phyloP scores from a whole-genome alignment of 1,284 basidiomycete species.

The Pyrrhoderma lamaoense region DNA sequence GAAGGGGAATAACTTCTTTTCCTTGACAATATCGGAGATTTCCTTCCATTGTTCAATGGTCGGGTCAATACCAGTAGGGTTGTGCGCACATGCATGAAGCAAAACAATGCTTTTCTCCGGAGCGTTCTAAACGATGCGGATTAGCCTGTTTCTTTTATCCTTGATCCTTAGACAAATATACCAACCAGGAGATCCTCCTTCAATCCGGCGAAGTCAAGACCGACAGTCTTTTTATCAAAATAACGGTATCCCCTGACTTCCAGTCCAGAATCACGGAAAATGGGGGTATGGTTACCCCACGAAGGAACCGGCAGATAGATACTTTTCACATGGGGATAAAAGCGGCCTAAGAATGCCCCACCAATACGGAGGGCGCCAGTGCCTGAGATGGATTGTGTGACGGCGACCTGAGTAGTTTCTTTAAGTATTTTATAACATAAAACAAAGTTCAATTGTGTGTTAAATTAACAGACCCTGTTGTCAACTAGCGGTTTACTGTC shows the following conservation, averaged over 20 bases:
- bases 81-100: conserved; percentile 93
- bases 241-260: conserved; percentile 92
- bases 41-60: conserved; percentile 91
- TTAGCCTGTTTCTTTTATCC: neutral
- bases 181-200: conserved; percentile 78
- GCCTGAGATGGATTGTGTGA: conserved; percentile 95
- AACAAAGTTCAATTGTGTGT: too few species aligned
- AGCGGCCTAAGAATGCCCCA: conserved; percentile 86
- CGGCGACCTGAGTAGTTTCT: conserved; percentile 58
- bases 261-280: conserved; percentile 86
- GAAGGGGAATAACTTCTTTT: conserved; percentile 87
- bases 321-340: conserved; percentile 82
- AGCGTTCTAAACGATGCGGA: conserved; percentile 45
- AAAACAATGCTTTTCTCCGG: conserved; percentile 78
- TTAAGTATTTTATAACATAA: conserved; percentile 10
- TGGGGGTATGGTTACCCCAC: conserved; percentile 95
- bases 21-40: conserved; percentile 82
- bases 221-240: conserved; percentile 92
- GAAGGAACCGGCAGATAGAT: conserved; percentile 94
- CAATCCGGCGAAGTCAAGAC: conserved; percentile 89
- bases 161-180: conserved; percentile 13
- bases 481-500: conserved; percentile 72
- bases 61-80: conserved; percentile 97
- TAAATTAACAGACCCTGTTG: conserved; percentile 54
- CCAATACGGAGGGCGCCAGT: conserved; percentile 97